Evolutionary conservation across 2,329 filamentous ascomycete genomes (phyloP), one percentile per base, ranked within the genome.

Genomic region (Calonectria henricotiae): DNA sequence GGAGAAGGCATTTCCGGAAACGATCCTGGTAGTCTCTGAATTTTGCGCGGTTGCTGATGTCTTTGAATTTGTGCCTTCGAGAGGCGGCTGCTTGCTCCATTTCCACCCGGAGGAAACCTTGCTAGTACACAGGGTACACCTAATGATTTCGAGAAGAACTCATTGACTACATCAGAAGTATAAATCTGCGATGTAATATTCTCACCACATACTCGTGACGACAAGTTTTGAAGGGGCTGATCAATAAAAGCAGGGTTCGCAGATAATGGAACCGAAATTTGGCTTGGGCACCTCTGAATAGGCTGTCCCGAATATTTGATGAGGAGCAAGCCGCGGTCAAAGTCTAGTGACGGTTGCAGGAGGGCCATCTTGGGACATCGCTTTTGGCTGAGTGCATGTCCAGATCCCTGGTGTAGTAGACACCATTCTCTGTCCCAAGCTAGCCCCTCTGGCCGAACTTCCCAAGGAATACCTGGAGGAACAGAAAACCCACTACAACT

Each of bases 341-440:
- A 89, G 76, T 98, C 93, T 46, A 98, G 85, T 5, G 79, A 81
- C 7, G 96, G 96, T 62, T 89, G 88, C 62, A 99, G 87, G 5
- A 98, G 88, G 13, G 94, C 93, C 96, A 99, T 98, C 39, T 87
- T 90, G 2, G 95, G 94, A 79, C 96, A 92, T 73, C 91, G 88
- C 83, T 98, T 99, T 82, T 98, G 96, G 79, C 90, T 98, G 65
- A 99, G 85, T 6, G 93, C 94, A 75, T 92, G 91, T 0, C 94
- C 93, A 1, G 95, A 97, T 49, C 94, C 95, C 78, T 91, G 89
- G 79, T 98, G 95, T 15, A 99, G 87, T 23, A 99, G 85, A 82
- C 96, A 98, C 96, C 96, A 99, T 84, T 98, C 96, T 71, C 96
- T 89, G 80, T 99, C 96, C 95, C 96, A 98, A 9, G 91, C 93